A percentile compares a stretch with the other conserved stretches of the same genome.
Conservation (phyloP, 2,329 filamentous ascomycete species). For the Pseudofabraea citricarpa region DNA sequence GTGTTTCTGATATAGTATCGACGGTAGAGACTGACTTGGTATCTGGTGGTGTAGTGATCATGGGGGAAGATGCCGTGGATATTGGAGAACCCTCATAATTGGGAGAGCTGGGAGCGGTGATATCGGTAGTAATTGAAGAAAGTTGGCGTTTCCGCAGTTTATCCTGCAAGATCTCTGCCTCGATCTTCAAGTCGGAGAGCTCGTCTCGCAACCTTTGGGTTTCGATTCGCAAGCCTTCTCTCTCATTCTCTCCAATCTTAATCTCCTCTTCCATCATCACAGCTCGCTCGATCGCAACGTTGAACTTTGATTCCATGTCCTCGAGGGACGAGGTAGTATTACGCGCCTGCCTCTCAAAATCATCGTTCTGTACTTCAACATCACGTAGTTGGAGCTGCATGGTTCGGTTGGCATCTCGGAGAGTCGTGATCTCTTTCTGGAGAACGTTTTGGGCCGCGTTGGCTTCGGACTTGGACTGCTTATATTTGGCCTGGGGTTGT, state of each 20-base stretch:
- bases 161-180: slow-evolving; percentile 89
- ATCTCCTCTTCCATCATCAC: slow-evolving; percentile 97
- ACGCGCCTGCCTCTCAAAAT: slow-evolving; percentile 92
- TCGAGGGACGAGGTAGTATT: slow-evolving; percentile 95
- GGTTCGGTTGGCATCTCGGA: slow-evolving; percentile 79
- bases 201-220: slow-evolving; percentile 87
- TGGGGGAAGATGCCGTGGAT: slow-evolving; percentile 86
- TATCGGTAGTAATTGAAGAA: slow-evolving; percentile 54
- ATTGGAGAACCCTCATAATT: slow-evolving; percentile 73
- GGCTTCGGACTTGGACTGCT: slow-evolving; percentile 85
- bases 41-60: slow-evolving; percentile 79
- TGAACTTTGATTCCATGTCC: slow-evolving; percentile 96
- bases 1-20: slow-evolving; percentile 56
- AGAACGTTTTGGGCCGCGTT: slow-evolving; percentile 77
- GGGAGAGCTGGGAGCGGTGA: slow-evolving; percentile 63
- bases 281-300: slow-evolving; percentile 83
- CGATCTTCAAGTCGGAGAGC: slow-evolving; percentile 87
- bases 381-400: slow-evolving; percentile 83
- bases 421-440: slow-evolving; percentile 91
- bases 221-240: slow-evolving; percentile 84
- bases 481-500: slow-evolving; percentile 80
- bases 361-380: slow-evolving; percentile 96
- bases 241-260: slow-evolving; percentile 83
- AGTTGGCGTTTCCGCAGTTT: slow-evolving; percentile 76
- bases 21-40: slow-evolving; percentile 58